A percentile compares a stretch with the other conserved stretches of the same genome.
Conservation (phyloP, 768 basidiomycete genomes). For the Sporobolomyces phaffii region DNA sequence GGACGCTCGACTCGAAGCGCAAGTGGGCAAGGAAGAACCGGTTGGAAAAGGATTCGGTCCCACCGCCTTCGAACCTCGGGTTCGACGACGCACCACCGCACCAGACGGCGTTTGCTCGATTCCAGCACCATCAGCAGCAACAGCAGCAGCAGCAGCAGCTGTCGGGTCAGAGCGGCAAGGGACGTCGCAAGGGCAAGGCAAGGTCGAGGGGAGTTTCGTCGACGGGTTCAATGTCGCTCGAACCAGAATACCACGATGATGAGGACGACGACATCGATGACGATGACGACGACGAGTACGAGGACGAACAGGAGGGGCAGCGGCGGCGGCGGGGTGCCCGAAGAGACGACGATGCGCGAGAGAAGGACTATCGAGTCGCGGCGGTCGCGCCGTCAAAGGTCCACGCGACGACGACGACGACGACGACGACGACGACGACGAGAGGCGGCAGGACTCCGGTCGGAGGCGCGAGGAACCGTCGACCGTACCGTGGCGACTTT, state of each 20-base stretch:
- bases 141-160: not conserved
- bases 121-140: slow-evolving; percentile 3
- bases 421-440: slow-evolving; percentile 8
- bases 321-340: too few species aligned
- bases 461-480: not conserved
- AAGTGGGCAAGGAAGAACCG: slow-evolving; percentile 49
- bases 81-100: not conserved
- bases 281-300: not conserved
- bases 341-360: too few species aligned
- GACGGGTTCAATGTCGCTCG: not conserved
- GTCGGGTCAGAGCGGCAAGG: not conserved
- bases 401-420: not conserved
- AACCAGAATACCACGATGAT: not conserved
- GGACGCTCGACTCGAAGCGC: slow-evolving; percentile 46
- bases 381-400: too few species aligned
- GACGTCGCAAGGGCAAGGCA: not conserved
- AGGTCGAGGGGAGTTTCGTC: not conserved
- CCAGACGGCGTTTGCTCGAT: too few species aligned
- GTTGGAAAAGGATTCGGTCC: slow-evolving; percentile 27
- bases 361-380: too few species aligned
- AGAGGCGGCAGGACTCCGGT: slow-evolving; percentile 3
- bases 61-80: not conserved
- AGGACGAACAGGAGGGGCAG: not conserved
- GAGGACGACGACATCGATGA: not conserved
- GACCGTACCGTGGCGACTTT: not conserved